A percentile compares a stretch with the other conserved stretches of the same genome.
phyloP scores from a whole-genome alignment of 2,329 filamentous ascomycete species.

The Didymella glomerata region DNA sequence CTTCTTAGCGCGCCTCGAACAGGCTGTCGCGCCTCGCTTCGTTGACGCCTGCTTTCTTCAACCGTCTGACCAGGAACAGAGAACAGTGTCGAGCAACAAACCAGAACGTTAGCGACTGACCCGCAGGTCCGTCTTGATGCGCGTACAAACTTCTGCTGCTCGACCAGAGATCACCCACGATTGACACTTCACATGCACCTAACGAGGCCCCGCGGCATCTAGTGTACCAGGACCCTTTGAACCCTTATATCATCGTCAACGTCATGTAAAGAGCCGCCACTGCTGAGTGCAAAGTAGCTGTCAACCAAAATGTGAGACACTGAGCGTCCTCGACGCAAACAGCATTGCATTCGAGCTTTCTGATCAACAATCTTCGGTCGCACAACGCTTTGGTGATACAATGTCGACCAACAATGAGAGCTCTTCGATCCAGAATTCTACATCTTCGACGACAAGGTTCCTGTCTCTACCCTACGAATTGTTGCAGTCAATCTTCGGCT shows the following conservation, averaged over 20 bases:
- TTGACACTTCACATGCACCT: slow-evolving; percentile 5
- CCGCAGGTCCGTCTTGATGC: neutral
- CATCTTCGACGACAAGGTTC: neutral
- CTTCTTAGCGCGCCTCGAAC: neutral
- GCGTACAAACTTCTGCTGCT: neutral
- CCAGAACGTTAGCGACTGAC: neutral
- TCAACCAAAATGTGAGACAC: neutral
- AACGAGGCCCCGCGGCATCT: slow-evolving; percentile 4
- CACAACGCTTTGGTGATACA: neutral
- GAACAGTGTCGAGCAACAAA: neutral
- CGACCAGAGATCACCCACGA: neutral
- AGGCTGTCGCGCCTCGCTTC: neutral
- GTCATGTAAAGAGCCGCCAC: slow-evolving; percentile 13
- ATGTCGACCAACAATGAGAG: neutral
- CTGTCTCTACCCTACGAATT: slow-evolving; percentile 7
- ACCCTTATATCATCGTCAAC: slow-evolving; percentile 19
- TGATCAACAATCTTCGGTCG: neutral
- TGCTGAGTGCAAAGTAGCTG: neutral
- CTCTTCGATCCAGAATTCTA: neutral
- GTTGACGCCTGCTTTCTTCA: neutral
- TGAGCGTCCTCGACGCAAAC: neutral
- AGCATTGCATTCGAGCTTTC: neutral
- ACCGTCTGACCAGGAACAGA: neutral
- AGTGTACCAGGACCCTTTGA: slow-evolving; percentile 6
- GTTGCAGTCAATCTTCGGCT: neutral